phyloP scores from a whole-genome alignment of 2,329 filamentous ascomycete species.

The Exophiala dermatitidis region DNA sequence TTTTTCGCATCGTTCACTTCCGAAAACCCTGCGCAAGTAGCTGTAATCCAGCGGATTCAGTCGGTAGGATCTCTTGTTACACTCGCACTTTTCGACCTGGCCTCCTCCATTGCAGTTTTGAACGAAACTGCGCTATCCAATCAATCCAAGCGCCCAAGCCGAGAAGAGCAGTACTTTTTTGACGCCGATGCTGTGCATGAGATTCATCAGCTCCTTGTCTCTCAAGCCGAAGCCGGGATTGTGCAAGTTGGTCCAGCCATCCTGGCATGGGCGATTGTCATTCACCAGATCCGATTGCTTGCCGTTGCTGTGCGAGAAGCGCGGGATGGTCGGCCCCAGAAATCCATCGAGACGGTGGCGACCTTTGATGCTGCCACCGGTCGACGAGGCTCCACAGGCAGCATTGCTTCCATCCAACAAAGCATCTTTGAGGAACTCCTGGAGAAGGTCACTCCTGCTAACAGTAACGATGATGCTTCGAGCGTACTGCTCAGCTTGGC shows the following conservation, averaged over 20 bases:
- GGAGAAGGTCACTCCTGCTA: conserved; percentile 38
- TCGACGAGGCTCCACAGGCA: conserved; percentile 27
- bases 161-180: conserved; percentile 41
- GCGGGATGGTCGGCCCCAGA: conserved; percentile 38
- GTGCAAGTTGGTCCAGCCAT: conserved; percentile 63
- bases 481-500: conserved; percentile 42
- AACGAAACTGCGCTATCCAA: conserved; percentile 8
- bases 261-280: conserved; percentile 73
- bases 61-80: conserved; percentile 10
- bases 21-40: conserved; percentile 9
- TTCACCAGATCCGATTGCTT: conserved; percentile 60
- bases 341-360: conserved; percentile 37
- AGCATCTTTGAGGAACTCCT: conserved; percentile 44
- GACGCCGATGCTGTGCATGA: conserved; percentile 63
- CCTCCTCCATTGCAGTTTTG: conserved; percentile 14
- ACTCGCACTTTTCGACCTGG: conserved; percentile 16
- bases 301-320: conserved; percentile 55
- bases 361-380: conserved; percentile 26
- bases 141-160: conserved; percentile 5
- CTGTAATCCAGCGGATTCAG: conserved; percentile 16
- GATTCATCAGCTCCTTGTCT: conserved; percentile 64
- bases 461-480: conserved; percentile 42
- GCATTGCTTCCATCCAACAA: conserved; percentile 31
- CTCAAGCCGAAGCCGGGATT: conserved; percentile 51
- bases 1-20: conserved; percentile 20